Percentiles rank a stretch among this genome's conserved stretches.
These are phyloP conservation scores for Glonium stellatum DNA, from an alignment of 495 filamentous ascomycete genomes.

Conservation along the genomic window DNA sequence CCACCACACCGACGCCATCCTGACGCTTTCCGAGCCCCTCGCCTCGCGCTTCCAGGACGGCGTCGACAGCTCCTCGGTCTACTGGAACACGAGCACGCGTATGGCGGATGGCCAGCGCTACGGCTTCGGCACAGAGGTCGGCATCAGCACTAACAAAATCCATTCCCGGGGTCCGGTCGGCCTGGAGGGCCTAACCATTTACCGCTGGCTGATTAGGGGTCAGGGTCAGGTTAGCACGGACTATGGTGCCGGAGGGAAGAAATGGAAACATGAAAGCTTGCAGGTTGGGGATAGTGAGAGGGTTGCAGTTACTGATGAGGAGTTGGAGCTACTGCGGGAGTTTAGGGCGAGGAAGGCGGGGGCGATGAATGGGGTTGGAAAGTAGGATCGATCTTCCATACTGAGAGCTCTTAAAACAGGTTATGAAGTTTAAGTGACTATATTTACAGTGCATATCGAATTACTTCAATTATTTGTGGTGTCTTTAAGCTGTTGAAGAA, in stretches of 20 bases:
- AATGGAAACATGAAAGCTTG: slow-evolving; percentile 63
- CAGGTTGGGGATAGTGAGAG: slow-evolving; percentile 27
- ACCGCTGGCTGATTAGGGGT: slow-evolving; percentile 85
- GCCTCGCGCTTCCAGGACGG: slow-evolving; percentile 75
- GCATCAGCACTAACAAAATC: slow-evolving; percentile 98
- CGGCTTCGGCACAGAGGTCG: slow-evolving; percentile 96
- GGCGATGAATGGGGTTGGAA: not conserved
- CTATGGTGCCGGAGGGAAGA: slow-evolving; percentile 62
- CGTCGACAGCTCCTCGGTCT: slow-evolving; percentile 87
- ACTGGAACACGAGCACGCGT: slow-evolving; percentile 91
- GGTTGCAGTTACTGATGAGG: slow-evolving; percentile 25
- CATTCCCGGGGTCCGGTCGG: slow-evolving; percentile 91
- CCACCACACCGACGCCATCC: slow-evolving; percentile 89
- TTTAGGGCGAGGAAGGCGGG: slow-evolving; percentile 17
- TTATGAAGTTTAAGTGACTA: too few relatives aligned
- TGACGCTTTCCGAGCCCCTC: slow-evolving; percentile 57
- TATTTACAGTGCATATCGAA: too few relatives aligned
- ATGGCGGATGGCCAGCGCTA: slow-evolving; percentile 96
- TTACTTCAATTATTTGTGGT: too few relatives aligned
- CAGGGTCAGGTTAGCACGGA: slow-evolving; percentile 66
- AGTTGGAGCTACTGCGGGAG: slow-evolving; percentile 23
- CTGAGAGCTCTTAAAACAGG: too few relatives aligned
- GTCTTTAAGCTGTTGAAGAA: too few relatives aligned
- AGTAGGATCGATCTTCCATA: too few relatives aligned
- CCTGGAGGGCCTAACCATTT: slow-evolving; percentile 89